A percentile compares a stretch with the other conserved stretches of the same genome.
Conservation (phyloP, 2,329 filamentous ascomycete genomes). For the Fusarium drepaniforme region DNA sequence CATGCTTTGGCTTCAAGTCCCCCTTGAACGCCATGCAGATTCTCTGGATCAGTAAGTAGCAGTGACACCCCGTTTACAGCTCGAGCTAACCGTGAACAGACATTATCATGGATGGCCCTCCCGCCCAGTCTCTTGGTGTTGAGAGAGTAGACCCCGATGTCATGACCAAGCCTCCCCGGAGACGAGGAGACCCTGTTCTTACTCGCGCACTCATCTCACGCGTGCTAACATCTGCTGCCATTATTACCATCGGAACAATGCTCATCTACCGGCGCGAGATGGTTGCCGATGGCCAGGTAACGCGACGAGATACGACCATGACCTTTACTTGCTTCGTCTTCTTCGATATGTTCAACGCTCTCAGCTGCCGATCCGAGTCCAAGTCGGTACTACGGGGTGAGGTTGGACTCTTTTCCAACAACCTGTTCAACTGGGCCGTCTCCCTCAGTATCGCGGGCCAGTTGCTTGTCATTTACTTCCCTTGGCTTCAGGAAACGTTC, state of each 20-base stretch:
- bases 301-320: conserved; percentile 96
- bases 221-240: conserved; percentile 85
- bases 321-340: conserved; percentile 99
- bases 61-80: neutral
- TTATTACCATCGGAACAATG: conserved; percentile 95
- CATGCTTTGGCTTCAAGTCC: conserved; percentile 91
- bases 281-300: conserved; percentile 83
- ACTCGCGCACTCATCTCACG: conserved; percentile 85
- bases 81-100: conserved; percentile 65
- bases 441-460: conserved; percentile 87
- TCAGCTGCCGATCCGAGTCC: conserved; percentile 90
- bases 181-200: conserved; percentile 90
- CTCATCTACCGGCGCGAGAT: conserved; percentile 93
- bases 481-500: conserved; percentile 92
- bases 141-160: conserved; percentile 95
- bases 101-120: conserved; percentile 99
- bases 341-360: conserved; percentile 99
- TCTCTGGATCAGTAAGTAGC: conserved; percentile 95
- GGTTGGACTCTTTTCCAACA: conserved; percentile 84
- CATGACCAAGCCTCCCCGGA: conserved; percentile 88
- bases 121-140: conserved; percentile 95
- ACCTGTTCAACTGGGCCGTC: conserved; percentile 97
- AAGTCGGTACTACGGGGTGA: conserved; percentile 93
- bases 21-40: conserved; percentile 99
- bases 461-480: conserved; percentile 92